These are phyloP conservation scores for Ophiocordyceps australis DNA, from an alignment of 2,329 filamentous ascomycete species.

Conservation along the genomic window DNA sequence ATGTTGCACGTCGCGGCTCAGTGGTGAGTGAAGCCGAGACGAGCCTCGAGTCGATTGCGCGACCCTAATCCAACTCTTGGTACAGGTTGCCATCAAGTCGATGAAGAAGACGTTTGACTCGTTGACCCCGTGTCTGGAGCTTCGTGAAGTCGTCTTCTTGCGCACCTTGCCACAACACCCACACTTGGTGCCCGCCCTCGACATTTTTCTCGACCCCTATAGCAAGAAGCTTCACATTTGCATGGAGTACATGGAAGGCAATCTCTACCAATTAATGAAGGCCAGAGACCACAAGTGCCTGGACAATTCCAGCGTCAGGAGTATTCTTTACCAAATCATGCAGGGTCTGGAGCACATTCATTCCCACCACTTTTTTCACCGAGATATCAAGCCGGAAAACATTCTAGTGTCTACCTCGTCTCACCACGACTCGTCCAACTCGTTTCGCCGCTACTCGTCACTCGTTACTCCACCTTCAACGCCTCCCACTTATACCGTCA, in stretches of 20 bases:
- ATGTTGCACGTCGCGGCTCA: slow-evolving; percentile 74
- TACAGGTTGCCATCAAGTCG: slow-evolving; percentile 91
- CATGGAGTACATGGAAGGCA: slow-evolving; percentile 99
- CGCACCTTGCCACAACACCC: slow-evolving; percentile 73
- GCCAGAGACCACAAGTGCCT: slow-evolving; percentile 87
- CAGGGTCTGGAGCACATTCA: slow-evolving; percentile 94
- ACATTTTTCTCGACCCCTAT: slow-evolving; percentile 94
- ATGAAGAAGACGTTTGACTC: slow-evolving; percentile 99
- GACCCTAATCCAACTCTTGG: slow-evolving; percentile 1
- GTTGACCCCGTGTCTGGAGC: slow-evolving; percentile 73
- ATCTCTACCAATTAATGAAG: slow-evolving; percentile 98
- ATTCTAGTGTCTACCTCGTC: slow-evolving; percentile 89
- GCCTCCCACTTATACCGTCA: slow-evolving; percentile 84
- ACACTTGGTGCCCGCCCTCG: slow-evolving; percentile 89
- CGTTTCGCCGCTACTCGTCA: slow-evolving; percentile 83
- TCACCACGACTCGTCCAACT: slow-evolving; percentile 61
- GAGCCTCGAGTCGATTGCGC: too few species aligned
- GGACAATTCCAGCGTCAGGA: slow-evolving; percentile 85
- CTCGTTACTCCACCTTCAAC: slow-evolving; percentile 90
- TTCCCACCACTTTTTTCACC: slow-evolving; percentile 92
- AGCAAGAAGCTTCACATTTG: slow-evolving; percentile 93
- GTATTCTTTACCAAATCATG: slow-evolving; percentile 93
- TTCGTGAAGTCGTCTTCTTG: slow-evolving; percentile 93
- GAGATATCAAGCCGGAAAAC: slow-evolving; percentile 98
- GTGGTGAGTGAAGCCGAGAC: slow-evolving; percentile 48